Conservation (phyloP, 2,329 filamentous ascomycete genomes). For the Colletotrichum falcatum region DNA sequence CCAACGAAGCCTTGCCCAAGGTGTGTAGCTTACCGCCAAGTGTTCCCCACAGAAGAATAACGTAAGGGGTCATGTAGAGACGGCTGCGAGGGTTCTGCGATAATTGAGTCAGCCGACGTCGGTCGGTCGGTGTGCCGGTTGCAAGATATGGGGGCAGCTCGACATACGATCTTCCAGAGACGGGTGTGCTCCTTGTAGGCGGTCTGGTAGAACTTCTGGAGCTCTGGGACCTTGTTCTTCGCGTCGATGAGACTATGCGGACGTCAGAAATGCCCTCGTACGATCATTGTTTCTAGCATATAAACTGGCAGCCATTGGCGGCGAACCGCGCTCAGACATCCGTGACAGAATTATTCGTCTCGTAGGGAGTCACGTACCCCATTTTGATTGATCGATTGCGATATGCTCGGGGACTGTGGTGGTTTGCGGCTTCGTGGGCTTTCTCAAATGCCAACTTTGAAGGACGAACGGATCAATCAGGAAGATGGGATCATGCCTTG, state of each 20-base stretch:
- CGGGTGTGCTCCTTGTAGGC: conserved; percentile 77
- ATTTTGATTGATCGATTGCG: conserved; percentile 52
- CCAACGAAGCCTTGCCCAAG: background rate
- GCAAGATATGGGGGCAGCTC: background rate
- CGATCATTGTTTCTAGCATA: conserved; percentile 12
- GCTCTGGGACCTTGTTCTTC: conserved; percentile 80
- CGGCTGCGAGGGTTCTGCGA: conserved; percentile 73
- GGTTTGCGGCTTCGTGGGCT: conserved; percentile 39
- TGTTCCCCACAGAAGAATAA: conserved; percentile 71
- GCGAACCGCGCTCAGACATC: background rate
- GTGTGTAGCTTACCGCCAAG: conserved; percentile 66
- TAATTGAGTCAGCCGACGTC: conserved; percentile 26
- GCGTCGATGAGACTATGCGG: conserved; percentile 71
- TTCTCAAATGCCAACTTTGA: conserved; percentile 46
- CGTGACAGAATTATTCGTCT: background rate
- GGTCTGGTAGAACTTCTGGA: conserved; percentile 81
- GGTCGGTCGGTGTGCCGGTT: conserved; percentile 12
- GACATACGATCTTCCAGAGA: conserved; percentile 82
- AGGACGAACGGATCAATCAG: conserved; percentile 43
- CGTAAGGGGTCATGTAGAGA: conserved; percentile 76
- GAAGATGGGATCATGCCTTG: conserved; percentile 38
- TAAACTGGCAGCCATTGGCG: conserved; percentile 43
- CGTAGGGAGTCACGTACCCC: conserved; percentile 51
- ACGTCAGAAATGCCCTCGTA: conserved; percentile 47
- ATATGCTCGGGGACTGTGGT: conserved; percentile 44